Conservation (phyloP, 2,329 filamentous ascomycete genomes). For the Trichoderma sp. region DNA sequence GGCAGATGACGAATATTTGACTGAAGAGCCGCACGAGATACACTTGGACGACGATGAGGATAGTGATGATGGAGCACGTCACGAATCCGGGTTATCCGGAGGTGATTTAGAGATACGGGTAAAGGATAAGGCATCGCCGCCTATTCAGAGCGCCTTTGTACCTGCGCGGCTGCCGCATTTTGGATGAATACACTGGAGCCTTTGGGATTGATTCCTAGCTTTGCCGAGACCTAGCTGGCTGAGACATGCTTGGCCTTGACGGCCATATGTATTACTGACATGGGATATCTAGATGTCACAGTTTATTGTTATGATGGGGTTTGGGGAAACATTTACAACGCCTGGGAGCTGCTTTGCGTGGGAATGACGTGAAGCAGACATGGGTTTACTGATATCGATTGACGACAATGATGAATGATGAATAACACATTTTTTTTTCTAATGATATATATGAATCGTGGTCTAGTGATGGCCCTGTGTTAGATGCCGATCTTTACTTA, state of each 20-base stretch:
- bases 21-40: conserved; percentile 9
- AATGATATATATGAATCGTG: background rate
- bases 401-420: conserved; percentile 3
- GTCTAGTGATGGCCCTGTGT: background rate
- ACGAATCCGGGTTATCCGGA: conserved; percentile 6
- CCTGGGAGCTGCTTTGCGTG: background rate
- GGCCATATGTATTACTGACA: conserved; percentile 15
- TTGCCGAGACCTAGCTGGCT: background rate
- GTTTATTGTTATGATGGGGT: background rate
- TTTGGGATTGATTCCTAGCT: background rate
- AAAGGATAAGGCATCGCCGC: conserved; percentile 21
- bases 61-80: background rate
- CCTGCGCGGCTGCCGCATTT: conserved; percentile 60
- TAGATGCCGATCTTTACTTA: background rate
- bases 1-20: conserved; percentile 33
- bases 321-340: background rate
- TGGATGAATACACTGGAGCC: conserved; percentile 33
- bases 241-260: background rate
- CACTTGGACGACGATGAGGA: conserved; percentile 3
- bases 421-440: background rate
- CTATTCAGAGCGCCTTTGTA: conserved; percentile 44
- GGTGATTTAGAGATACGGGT: conserved; percentile 29
- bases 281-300: conserved; percentile 1
- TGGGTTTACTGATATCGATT: background rate
- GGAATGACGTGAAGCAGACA: background rate